Base-by-base conservation (phyloP, 345 rosid species). In the Tarenaya hassleriana region DNA sequence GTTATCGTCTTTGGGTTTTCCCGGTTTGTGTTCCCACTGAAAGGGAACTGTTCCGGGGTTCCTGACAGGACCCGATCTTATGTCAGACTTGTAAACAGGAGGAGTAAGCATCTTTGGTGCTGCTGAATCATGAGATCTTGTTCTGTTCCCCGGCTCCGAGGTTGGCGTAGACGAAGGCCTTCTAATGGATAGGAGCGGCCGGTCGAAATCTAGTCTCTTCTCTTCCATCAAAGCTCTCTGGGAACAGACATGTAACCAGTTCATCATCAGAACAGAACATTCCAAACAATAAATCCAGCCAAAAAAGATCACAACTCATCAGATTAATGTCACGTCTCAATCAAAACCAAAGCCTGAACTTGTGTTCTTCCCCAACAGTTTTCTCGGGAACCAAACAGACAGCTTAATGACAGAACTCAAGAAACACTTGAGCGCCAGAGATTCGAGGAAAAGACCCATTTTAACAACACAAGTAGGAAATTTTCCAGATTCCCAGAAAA, bases 41-140 rank as follows among this genome's bases (percentile, higher is more conserved):
- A 91, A 91, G 38, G 96, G 98, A 53, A 91, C 95, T 3, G 81
- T 77, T 63, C 96, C 98, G 1, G 98, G 86, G 44, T 74, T 75
- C 44, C 92, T 73, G 1, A 91, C 53, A 1, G 98, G 98, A 50
- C 92, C 95, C n/a, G 96, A 87, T 55, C 79, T 91, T 50, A 86
- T 48, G 53, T 87, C 98, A 40, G 95, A 80, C 52, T 70, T 82
- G 76, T 82, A 87, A 19, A 48, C 43, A 38, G 85, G 74, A 62
- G 68, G 67, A 15, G 45, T 38, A 15, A 41, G 15, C 29, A 17
- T 13, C 33, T 52, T 65, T 48, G 21, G 58, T 16, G 39, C 41
- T 20, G 32, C 21, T 62, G 73, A 57, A 60, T 55, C 68, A 39
- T 58, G 62, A 16, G 74, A 37, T 63, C 77, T 74, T 74, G 64